Base-by-base conservation (phyloP, 78 protist genomes). In the Speleostelium caveatum region DNA sequence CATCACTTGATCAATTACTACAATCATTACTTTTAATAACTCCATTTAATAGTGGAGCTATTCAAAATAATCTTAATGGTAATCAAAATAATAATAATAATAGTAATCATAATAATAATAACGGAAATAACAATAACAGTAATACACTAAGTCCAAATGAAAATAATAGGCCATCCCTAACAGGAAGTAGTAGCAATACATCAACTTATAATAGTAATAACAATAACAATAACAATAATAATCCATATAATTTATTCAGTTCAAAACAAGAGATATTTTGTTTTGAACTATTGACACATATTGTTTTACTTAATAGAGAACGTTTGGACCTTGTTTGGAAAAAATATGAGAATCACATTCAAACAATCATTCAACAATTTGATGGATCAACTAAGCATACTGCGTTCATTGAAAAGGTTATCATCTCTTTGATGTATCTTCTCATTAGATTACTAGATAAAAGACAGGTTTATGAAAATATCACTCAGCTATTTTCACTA, bases 231-330 rank as follows among this genome's bases (percentile, higher is more conserved):
- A 62, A 4, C 26, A 62, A 33, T 35, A 33, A 61, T 17, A 61
- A 39, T 22, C 35, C 24, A 33, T 72, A 51, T 21, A 24, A 56
- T 45, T 33, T 39, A 36, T 33, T 66, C 61, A 66, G 66, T 55
- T 58, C 41, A 67, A 39, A 67, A 69, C 91, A 83, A 42, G 91
- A 73, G 32, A 32, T 69, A 32, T 69, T 83, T 33, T 83, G 91
- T 69, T 71, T 83, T 36, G 91, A 83, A 42, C 45, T 83, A 59
- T 42, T 83, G 21, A 53, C 91, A n/a, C 91, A 83, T 83, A 36
- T 83, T 33, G 39, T 83, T 30, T 33, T 83, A 22, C 59, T 83
- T 14, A 83, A 83, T 71, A 28, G 36, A 16, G 80, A 83, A 5
- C 49, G 91, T 39, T 33, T 83, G 21, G 67, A 41, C 24, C 33